phyloP scores from a whole-genome alignment of 805 yeast species.

The Jamesozyma piceae region DNA sequence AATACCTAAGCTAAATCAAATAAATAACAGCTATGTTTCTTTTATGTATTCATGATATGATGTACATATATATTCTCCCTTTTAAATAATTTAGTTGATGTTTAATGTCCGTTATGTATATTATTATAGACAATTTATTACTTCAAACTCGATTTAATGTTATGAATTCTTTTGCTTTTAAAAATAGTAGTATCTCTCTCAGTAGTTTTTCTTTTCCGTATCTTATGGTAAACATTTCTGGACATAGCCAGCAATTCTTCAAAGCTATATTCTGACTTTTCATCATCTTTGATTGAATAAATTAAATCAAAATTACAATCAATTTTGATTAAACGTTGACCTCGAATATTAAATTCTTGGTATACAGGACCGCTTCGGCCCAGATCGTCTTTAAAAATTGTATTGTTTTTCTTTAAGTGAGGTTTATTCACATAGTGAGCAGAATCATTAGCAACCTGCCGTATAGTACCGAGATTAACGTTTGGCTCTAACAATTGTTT shows the following conservation, averaged over 20 bases:
- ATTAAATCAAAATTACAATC: conserved; percentile 51
- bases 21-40: no score
- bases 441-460: neutral
- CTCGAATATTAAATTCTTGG: conserved; percentile 43
- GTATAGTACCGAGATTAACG: conserved; percentile 2
- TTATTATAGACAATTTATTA: no score
- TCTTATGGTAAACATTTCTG: conserved; percentile 26
- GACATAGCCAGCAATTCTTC: conserved; percentile 54
- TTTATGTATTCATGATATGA: no score
- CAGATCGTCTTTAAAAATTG: conserved; percentile 34
- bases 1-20: no score
- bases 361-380: conserved; percentile 34
- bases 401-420: conserved; percentile 7
- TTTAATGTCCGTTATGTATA: no score
- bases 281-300: conserved; percentile 34
- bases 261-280: conserved; percentile 45
- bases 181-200: conserved; percentile 1
- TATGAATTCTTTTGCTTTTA: no score
- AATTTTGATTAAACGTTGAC: conserved; percentile 49
- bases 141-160: no score
- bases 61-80: no score
- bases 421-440: neutral
- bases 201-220: neutral
- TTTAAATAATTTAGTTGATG: no score
- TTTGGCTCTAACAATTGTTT: conserved; percentile 1